phyloP scores from a whole-genome alignment of 805 yeast species.

The Ascoidea asiatica region DNA sequence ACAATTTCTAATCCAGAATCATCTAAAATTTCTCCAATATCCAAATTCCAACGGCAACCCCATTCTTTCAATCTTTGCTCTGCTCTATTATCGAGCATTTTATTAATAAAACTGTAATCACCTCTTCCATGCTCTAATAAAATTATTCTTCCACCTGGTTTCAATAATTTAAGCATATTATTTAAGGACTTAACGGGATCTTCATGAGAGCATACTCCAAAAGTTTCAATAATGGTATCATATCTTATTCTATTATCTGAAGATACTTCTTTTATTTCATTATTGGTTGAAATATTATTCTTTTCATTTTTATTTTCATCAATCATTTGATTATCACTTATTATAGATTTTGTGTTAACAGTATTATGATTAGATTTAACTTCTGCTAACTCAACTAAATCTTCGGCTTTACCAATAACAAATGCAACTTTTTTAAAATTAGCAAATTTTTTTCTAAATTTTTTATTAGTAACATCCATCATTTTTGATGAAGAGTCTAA shows the following conservation, averaged over 20 bases:
- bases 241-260: constrained; percentile 40
- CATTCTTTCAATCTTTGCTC: constrained; percentile 74
- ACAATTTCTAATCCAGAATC: constrained; percentile 76
- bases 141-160: constrained; percentile 83
- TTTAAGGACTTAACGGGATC: constrained; percentile 77
- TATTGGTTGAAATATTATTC: constrained; percentile 13
- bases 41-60: constrained; percentile 98
- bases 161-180: constrained; percentile 58
- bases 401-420: constrained; percentile 85
- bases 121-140: constrained; percentile 91
- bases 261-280: constrained; percentile 12
- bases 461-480: constrained; percentile 69
- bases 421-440: constrained; percentile 62
- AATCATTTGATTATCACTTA: constrained; percentile 25
- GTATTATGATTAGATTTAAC: constrained; percentile 15
- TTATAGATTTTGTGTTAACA: constrained; percentile 9
- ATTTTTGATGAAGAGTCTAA: constrained; percentile 75
- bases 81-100: constrained; percentile 70
- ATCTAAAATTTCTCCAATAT: constrained; percentile 77
- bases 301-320: constrained; percentile 11
- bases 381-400: constrained; percentile 44
- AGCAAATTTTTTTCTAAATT: constrained; percentile 59
- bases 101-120: constrained; percentile 62
- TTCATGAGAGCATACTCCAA: constrained; percentile 91
- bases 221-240: constrained; percentile 87